Evolutionary conservation across 2,329 filamentous ascomycete genomes (phyloP), one percentile per base, ranked within the genome.

Genomic region (Paecilomyces formosus): DNA sequence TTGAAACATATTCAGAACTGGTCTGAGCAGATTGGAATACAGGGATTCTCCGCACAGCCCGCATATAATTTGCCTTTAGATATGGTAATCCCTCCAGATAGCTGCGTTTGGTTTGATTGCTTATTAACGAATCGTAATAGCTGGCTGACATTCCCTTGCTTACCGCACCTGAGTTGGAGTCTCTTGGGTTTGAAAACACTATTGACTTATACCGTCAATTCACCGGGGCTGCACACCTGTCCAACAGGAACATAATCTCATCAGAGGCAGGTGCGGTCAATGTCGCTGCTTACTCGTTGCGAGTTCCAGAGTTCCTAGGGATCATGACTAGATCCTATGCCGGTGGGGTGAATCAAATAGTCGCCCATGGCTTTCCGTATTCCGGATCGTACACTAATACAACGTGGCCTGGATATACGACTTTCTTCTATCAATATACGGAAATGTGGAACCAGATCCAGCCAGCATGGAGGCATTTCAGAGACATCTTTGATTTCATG

Each of bases 381-480:
- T 39, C 35, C 7, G 35, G 35, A 52, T 18, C 49, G 7, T 81
- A 81, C 56, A 64, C 65, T 0, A 74, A 76, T 54, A 81, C 79
- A 0, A 81, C 79, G 0, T 82, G 79, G 79, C 80, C 80, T 0
- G 77, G 76, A 0, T 79, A 73, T 55, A 75, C 74, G 0, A 70
- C 78, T 0, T 81, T 81, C 58, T 59, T 59, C 4, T 81, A 78
- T 59, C 52, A 64, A 0, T 78, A 74, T 55, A 72, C 73, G 0
- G 76, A 78, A n/a, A 71, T 75, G 65, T 72, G 75, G 58, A 68
- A 68, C 3, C 67, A 64, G 0, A 68, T 73, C 6, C 74, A 79
- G 54, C 79, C 79, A 1, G 72, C 69, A 1, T 81, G 76, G 75
- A 67, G 72, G 15, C 68, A 72, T 30, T 73, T 76, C 39, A 62